Evolutionary conservation across 2,329 filamentous ascomycete genomes (phyloP), one percentile per base, ranked within the genome.

Genomic region (Nannizzia gypsea): DNA sequence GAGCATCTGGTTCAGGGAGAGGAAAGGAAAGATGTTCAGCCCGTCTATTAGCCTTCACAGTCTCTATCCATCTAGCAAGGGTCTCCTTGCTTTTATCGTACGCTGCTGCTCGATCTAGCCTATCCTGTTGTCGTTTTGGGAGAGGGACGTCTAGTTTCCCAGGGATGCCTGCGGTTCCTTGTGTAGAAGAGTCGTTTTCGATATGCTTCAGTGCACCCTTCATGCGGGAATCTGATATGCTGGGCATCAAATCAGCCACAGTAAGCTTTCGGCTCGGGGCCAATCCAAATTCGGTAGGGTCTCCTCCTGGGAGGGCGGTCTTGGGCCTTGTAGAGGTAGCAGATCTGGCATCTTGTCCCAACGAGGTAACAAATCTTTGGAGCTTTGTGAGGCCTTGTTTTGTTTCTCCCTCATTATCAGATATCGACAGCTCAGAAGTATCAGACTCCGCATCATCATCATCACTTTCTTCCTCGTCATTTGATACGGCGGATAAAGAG

Each of bases 31-130:
- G 78, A 71, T 96, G 90, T 64, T 97, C 93, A 1, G 92, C 91
- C 66, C 90, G 83, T 62, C 93, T 87, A 72, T 96, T 96, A 34
- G 89, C 84, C 75, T 96, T 95, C 68, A 99, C 90, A 0, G 93
- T 97, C 62, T 96, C 92, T 34, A 87, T 87, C 93, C 93, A 99
- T 67, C 90, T 84, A 64, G 89, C 85, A 26, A 99, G 78, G 0
- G 90, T 92, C 72, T 96, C 87, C 68, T 95, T 96, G 57, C 90
- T 91, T 77, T 96, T 91, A 38, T 90, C 84, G 67, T 91, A 95
- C 2, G 93, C 93, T 24, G 85, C 90, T 58, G 80, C 78, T 57
- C 93, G 88, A 68, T 95, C 87, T 15, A 96, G 75, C 56, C 85
- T 84, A 69, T 91, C 90, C 72, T 97, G 92, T 67, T 95, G 88